Percentiles rank a stretch among this genome's conserved stretches.
phyloP scores from a whole-genome alignment of 176 grass and related monocot species.

The Zoysia pacifica region DNA sequence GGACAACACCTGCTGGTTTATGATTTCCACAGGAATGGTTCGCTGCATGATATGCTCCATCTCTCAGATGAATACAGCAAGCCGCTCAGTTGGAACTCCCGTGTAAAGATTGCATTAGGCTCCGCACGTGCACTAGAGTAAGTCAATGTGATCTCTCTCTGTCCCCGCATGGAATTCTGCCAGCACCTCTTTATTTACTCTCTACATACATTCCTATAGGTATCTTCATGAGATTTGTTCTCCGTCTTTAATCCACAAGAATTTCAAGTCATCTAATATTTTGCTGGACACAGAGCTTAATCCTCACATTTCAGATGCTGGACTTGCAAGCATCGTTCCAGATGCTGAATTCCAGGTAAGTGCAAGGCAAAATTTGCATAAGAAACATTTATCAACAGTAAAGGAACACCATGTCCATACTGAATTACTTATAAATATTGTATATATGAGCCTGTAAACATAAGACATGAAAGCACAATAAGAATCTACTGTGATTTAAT shows the following conservation, averaged over 20 bases:
- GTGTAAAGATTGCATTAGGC: conserved; percentile 86
- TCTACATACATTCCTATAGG: conserved; percentile 40
- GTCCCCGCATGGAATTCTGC: not conserved
- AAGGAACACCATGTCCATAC: conserved; percentile 14
- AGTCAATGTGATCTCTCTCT: conserved; percentile 16
- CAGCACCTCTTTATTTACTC: conserved; percentile 14
- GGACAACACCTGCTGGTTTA: conserved; percentile 85
- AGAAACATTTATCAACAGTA: conserved; percentile 12
- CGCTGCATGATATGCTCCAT: conserved; percentile 84
- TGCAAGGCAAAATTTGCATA: not conserved
- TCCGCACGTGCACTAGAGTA: conserved; percentile 94
- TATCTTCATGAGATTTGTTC: conserved; percentile 90
- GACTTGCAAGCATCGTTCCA: conserved; percentile 61
- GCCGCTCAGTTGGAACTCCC: conserved; percentile 80
- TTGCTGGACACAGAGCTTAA: conserved; percentile 67
- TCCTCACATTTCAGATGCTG: conserved; percentile 86
- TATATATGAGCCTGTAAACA: conserved; percentile 7
- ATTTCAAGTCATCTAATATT: conserved; percentile 93
- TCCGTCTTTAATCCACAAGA: conserved; percentile 85
- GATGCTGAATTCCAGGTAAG: conserved; percentile 80
- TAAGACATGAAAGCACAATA: not conserved
- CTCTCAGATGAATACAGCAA: conserved; percentile 75
- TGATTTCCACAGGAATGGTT: conserved; percentile 77
- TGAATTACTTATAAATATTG: conserved; percentile 19
- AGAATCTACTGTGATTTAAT: not conserved